Base-by-base conservation (phyloP, 2,329 filamentous ascomycete genomes). In the Cytospora schulzeri region DNA sequence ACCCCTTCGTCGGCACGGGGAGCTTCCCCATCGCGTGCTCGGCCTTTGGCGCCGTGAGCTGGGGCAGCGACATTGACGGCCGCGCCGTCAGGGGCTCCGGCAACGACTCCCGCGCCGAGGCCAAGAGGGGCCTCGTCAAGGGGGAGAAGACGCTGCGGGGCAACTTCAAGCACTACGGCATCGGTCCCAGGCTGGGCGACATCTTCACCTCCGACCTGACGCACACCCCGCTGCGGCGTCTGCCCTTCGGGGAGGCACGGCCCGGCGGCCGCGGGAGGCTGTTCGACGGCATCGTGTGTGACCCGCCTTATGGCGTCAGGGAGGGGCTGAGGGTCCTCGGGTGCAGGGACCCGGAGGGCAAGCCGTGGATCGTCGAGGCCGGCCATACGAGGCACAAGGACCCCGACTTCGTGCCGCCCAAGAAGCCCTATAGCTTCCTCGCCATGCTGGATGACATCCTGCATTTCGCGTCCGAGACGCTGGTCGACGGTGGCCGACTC, bases 1-100 rank as follows among this genome's bases (percentile, higher is more conserved):
- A 99, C 71, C 95, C 95, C 0, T 99, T 99, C 73, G 93, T 95
- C 65, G 95, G 95, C 5, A 98, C 95, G 0, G 95, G 94, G 6
- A 94, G 92, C 61, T 98, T 99, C 73, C 91, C 92, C 1, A 81
- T 99, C 28, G 92, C 95, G 0, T 94, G 91, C 70, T 91, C 93
- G 1, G 90, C 97, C 76, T 97, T 96, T 71, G 95, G 95, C 1
- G 92, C 93, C 1, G 75, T 91, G 17, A 87, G 89, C 0, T 89
- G 92, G 73, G 95, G 95, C 6, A 94, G 91, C 70, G 95, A 99
- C 76, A 97, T 99, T 65, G 95, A 99, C 74, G 93, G 93, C 1
- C 85, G 95, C 19, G 93, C 90, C 70, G 92, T 98, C 60, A 84
- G 93, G 52, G 94, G 94, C 1, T 57, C 62, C 17, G 65, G 65